Evolutionary conservation across 2,329 filamentous ascomycete genomes (phyloP), one percentile per base, ranked within the genome.

Genomic region (Corinectria fuckeliana): DNA sequence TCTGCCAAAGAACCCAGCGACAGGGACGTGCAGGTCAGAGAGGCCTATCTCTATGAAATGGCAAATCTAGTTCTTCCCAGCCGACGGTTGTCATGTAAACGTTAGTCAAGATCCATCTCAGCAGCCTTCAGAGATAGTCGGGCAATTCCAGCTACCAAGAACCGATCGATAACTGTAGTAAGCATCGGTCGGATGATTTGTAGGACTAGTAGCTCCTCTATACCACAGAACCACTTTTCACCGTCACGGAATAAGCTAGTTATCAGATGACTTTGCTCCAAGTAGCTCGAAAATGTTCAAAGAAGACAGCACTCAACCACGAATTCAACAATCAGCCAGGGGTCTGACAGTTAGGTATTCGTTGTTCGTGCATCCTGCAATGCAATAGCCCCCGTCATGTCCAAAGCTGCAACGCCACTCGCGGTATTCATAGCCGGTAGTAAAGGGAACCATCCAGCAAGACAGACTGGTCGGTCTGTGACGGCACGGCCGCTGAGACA

Each of bases 401-500:
- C 21, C n/a, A n/a, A 23, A 10, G 5, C 2, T 9, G 20, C 39
- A 11, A 25, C 39, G 5, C 39, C n/a, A 14, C 20, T 20, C 7
- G 25, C 39, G 20, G 38, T 20, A 45, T 9, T 21, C 25, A 8
- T 16, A 42, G 11, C 36, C 25, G 20, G 32, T 25, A 8, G 16
- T 36, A 11, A 20, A 28, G n/a, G 5, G n/a, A 23, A 34, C 16
- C 26, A 23, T 30, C 23, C 20, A 28, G 8, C 10, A 47, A 26
- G 20, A 47, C 18, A 26, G 14, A 38, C 7, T 39, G 26, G 14
- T 23, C 49, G 34, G 41, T 25, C 11, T 39, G 9, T 5, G 16
- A 14, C 42, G 55, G 34, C 49, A 16, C 41, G 16, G 16, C 13
- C 14, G 23, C 44, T 69, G 51, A 69, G 56, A 70, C 66, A 70